Conservation (phyloP, 768 basidiomycete species). For the Agrocybe pediades region DNA sequence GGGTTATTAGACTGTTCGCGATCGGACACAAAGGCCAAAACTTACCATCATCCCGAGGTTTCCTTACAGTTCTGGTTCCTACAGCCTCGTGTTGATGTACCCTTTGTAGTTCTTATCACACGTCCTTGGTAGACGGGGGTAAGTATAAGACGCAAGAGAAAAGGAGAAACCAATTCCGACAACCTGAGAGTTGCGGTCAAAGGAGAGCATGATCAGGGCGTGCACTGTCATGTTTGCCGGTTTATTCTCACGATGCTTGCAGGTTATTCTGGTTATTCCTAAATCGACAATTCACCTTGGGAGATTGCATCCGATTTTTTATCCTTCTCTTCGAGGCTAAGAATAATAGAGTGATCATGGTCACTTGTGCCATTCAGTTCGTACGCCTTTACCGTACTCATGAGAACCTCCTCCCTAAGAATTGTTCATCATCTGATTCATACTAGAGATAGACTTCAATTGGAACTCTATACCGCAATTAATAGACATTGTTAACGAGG, state of each 20-base stretch:
- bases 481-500: too few species aligned
- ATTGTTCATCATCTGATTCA: not conserved
- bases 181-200: not conserved
- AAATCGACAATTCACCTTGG: not conserved
- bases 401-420: not conserved
- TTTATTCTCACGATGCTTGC: not conserved
- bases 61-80: not conserved
- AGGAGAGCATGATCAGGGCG: not conserved
- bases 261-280: not conserved
- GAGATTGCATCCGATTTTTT: not conserved
- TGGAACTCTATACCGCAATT: too few species aligned
- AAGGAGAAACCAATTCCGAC: not conserved
- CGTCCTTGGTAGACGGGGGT: not conserved
- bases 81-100: not conserved
- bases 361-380: not conserved
- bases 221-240: not conserved
- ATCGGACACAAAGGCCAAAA: not conserved
- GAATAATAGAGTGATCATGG: not conserved
- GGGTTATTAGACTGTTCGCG: not conserved
- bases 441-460: too few species aligned
- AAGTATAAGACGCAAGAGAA: not conserved
- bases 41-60: not conserved
- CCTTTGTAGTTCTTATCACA: not conserved
- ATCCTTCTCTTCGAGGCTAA: not conserved
- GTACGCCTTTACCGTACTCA: too few species aligned